A percentile compares a stretch with the other conserved stretches of the same genome.
phyloP scores from a whole-genome alignment of 164 flowering plant species.

The Nymphaea thermarum region DNA sequence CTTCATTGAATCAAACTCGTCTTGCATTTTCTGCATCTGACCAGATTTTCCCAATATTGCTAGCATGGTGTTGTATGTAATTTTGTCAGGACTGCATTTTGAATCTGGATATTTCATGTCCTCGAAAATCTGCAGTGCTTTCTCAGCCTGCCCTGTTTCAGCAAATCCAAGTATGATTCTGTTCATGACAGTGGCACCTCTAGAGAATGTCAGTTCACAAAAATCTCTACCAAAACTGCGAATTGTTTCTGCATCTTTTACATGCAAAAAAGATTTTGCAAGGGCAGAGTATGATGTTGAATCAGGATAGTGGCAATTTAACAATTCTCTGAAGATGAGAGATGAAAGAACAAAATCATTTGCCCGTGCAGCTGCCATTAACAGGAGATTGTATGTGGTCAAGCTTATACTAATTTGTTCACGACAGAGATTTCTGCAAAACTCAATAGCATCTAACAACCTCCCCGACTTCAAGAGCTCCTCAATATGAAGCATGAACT shows the following conservation, averaged over 20 bases:
- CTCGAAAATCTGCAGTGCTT: constrained; percentile 58
- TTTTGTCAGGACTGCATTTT: constrained; percentile 50
- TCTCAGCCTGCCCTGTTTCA: constrained; percentile 44
- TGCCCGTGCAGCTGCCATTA: constrained; percentile 32
- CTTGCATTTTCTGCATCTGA: constrained; percentile 53
- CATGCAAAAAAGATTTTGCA: constrained; percentile 46
- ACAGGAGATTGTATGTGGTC: constrained; percentile 29
- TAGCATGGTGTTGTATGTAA: constrained; percentile 64
- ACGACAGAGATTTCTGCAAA: constrained; percentile 25
- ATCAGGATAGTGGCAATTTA: constrained; percentile 21
- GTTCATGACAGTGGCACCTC: constrained; percentile 33
- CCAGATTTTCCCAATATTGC: constrained; percentile 55
- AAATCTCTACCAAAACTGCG: constrained; percentile 39
- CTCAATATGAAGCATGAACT: constrained; percentile 21
- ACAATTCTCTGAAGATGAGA: constrained; percentile 40
- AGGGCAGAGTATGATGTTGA: constrained; percentile 30
- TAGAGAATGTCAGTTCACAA: constrained; percentile 31
- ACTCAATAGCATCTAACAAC: constrained; percentile 21
- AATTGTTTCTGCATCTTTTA: constrained; percentile 21
- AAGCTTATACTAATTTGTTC: constrained; percentile 27
- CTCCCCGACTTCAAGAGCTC: constrained; percentile 39
- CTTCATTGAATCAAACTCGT: constrained; percentile 49
- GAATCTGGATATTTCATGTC: constrained; percentile 33
- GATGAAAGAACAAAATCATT: constrained; percentile 30
- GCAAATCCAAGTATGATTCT: constrained; percentile 57